Evolutionary conservation across 2,329 filamentous ascomycete species (phyloP), one percentile per base, ranked within the genome.

Genomic region (Paraphaeosphaeria sporulosa): DNA sequence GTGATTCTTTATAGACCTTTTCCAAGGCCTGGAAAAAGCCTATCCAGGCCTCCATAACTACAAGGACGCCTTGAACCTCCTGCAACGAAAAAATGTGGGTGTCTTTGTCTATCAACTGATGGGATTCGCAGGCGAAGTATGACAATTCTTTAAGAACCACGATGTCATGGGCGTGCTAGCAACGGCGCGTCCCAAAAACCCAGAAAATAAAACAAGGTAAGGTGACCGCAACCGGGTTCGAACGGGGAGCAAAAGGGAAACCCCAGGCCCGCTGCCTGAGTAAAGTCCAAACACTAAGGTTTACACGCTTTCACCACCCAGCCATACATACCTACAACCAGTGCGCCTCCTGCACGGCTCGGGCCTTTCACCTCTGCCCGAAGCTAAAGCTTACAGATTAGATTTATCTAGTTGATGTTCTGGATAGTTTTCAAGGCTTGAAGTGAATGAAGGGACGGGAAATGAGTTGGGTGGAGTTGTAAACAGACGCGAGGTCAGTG

Each of bases 291-390:
- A 49, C 25, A 32, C 15, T 10, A 44, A 19, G 15, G 2, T 49
- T 49, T 49, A 49, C 17, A 47, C 46, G 13, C 46, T 10, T 49
- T 49, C 25, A 49, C 23, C 13, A 49, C 17, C 3, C 15, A 5
- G 3, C 3, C 46, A 9, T n/a, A 32, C 46, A 25, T 49, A 5
- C 30, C 46, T n/a, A n/a, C n/a, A n/a, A n/a, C 46, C 13, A 49
- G 13, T 49, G 15, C 23, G 25, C 46, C 46, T 10, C 25, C 25
- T 49, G 15, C 30, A 47, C 19, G 43, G 7, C 46, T 49, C 46
- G 46, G 46, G 46, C 46, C 46, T 32, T n/a, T 49, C 30, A n/a
- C 46, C 25, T 49, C 46, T 23, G 46, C 17, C 27, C 23, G 17
- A n/a, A 4, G 27, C 27, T 21, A 47, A 32, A 34, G 4, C 17